These are phyloP conservation scores for Pichia sp. DNA, from an alignment of 1,139 yeast species.

Conservation along the genomic window DNA sequence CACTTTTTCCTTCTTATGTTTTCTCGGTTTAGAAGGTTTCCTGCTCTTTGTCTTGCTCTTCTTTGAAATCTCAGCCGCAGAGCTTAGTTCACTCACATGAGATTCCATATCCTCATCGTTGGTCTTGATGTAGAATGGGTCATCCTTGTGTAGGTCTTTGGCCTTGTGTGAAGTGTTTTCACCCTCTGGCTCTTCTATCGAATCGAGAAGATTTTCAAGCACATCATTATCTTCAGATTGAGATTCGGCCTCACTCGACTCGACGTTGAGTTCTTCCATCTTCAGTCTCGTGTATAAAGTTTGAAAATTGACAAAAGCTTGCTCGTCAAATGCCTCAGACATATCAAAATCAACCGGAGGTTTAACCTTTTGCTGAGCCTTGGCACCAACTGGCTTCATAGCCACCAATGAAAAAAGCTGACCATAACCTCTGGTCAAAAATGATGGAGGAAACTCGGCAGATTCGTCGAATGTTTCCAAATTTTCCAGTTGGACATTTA, in stretches of 20 bases:
- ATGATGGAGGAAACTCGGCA: slow-evolving; percentile 41
- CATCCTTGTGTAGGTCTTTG: slow-evolving; percentile 63
- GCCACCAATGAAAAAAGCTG: slow-evolving; percentile 65
- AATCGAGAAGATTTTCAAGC: no score
- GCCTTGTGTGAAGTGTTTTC: no score
- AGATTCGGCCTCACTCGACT: slow-evolving; percentile 7
- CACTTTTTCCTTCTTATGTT: slow-evolving; percentile 43
- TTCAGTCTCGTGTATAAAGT: slow-evolving; percentile 14
- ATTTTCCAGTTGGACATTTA: slow-evolving; percentile 25
- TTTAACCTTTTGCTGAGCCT: slow-evolving; percentile 58
- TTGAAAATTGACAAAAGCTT: slow-evolving; percentile 25
- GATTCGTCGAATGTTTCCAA: slow-evolving; percentile 15
- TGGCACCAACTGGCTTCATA: slow-evolving; percentile 68
- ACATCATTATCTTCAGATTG: slow-evolving; percentile 22
- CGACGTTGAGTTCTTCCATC: slow-evolving; percentile 8
- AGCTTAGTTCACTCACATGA: no score
- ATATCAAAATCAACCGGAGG: slow-evolving; percentile 56
- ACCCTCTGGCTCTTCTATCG: no score
- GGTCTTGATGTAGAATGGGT: slow-evolving; percentile 81
- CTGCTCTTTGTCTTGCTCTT: slow-evolving; percentile 23
- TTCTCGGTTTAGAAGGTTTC: slow-evolving; percentile 21
- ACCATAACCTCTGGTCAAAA: slow-evolving; percentile 64
- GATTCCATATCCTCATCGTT: no score
- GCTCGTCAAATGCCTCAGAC: slow-evolving; percentile 36
- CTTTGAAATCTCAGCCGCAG: no score